Conservation (phyloP, 2,329 filamentous ascomycete genomes). For the Curvularia eragrostidis region DNA sequence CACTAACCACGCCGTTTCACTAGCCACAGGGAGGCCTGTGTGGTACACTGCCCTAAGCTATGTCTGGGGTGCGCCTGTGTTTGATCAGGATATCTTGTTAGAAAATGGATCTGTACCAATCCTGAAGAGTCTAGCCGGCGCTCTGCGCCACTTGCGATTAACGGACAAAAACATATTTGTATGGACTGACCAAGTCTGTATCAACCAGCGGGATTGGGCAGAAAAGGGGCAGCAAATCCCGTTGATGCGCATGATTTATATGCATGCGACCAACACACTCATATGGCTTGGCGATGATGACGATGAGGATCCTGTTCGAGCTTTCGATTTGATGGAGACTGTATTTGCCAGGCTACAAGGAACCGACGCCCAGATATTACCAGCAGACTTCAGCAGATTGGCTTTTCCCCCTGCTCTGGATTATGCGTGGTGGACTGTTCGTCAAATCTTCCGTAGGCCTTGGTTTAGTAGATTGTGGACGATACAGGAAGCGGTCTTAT, state of each 20-base stretch:
- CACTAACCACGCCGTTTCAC: slow-evolving; percentile 32
- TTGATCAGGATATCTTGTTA: slow-evolving; percentile 22
- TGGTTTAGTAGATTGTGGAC: slow-evolving; percentile 38
- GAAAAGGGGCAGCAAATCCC: slow-evolving; percentile 38
- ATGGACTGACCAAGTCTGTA: slow-evolving; percentile 33
- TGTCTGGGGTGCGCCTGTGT: slow-evolving; percentile 29
- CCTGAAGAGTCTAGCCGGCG: slow-evolving; percentile 25
- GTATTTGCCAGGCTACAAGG: slow-evolving; percentile 22
- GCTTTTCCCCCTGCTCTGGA: slow-evolving; percentile 19
- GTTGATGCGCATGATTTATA: slow-evolving; percentile 35
- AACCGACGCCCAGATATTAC: slow-evolving; percentile 20
- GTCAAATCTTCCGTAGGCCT: slow-evolving; percentile 22
- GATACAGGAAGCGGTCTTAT: slow-evolving; percentile 34
- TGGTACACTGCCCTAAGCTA: slow-evolving; percentile 38
- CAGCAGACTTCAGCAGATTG: slow-evolving; percentile 27
- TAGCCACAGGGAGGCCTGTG: slow-evolving; percentile 14
- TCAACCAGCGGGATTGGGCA: slow-evolving; percentile 23
- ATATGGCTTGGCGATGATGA: slow-evolving; percentile 38
- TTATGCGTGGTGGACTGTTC: slow-evolving; percentile 24
- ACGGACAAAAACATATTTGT: slow-evolving; percentile 27
- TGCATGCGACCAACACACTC: slow-evolving; percentile 34
- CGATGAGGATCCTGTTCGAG: slow-evolving; percentile 19
- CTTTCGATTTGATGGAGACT: slow-evolving; percentile 26
- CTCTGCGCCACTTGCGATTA: slow-evolving; percentile 25
- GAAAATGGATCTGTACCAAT: slow-evolving; percentile 20